A percentile compares a stretch with the other conserved stretches of the same genome.
These are phyloP conservation scores for Sphagnum contortum DNA, from an alignment of 225 moss, liverwort and hornwort species.

Conservation along the genomic window DNA sequence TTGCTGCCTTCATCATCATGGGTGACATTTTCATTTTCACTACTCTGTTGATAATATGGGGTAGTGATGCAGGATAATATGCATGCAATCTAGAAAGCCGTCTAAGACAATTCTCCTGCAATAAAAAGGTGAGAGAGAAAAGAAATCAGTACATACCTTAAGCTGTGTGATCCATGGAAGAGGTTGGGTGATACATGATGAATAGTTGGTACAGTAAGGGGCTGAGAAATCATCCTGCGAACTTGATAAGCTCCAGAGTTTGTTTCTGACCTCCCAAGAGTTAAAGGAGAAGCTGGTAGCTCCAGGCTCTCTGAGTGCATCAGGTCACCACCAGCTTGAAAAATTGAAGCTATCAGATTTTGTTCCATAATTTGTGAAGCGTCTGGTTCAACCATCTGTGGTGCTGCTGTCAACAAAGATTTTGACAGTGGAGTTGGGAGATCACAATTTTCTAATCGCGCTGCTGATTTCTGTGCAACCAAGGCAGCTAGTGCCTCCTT, in stretches of 20 bases:
- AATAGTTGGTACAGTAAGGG: constrained; percentile 23
- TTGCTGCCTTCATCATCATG: too few species aligned
- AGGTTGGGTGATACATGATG: too few species aligned
- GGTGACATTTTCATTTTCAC: too few species aligned
- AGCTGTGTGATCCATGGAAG: too few species aligned
- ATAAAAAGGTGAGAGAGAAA: too few species aligned
- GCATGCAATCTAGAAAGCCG: too few species aligned
- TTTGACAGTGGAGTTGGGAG: constrained; percentile 41
- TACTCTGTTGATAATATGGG: too few species aligned
- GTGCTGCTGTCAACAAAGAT: constrained; percentile 24
- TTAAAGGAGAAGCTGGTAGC: constrained; percentile 36
- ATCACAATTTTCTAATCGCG: constrained; percentile 57
- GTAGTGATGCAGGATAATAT: too few species aligned
- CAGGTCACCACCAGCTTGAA: constrained; percentile 49
- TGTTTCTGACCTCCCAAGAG: constrained; percentile 14
- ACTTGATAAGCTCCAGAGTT: constrained; percentile 13
- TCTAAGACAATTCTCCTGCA: too few species aligned
- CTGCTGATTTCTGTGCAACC: constrained; percentile 49
- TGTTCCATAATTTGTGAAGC: constrained; percentile 36
- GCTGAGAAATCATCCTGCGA: constrained; percentile 32
- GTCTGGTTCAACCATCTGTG: constrained; percentile 13
- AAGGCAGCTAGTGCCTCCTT: constrained; percentile 45
- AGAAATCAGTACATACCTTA: too few species aligned
- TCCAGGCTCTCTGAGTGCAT: constrained; percentile 40
- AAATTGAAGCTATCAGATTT: constrained; percentile 37